These are phyloP conservation scores for Myrica gale DNA, from an alignment of 306 rosid species.

Conservation along the genomic window DNA sequence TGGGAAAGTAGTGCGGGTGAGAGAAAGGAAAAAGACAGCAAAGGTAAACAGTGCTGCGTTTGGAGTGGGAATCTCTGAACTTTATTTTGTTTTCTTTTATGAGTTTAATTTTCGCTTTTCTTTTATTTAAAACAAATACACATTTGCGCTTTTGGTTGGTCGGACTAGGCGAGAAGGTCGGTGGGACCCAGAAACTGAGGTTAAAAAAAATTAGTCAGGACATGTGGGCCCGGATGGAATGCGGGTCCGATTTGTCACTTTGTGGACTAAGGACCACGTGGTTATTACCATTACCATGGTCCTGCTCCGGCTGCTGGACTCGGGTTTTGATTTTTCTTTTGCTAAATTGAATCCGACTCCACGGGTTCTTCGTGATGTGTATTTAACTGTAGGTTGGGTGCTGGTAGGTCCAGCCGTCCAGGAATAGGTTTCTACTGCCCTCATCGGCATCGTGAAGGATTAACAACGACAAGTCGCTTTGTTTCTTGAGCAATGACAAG, in stretches of 20 bases:
- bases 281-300: neutral
- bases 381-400: no score
- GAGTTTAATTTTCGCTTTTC: neutral
- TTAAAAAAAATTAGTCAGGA: no score
- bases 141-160: neutral
- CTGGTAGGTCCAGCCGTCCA: no score
- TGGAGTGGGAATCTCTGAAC: conserved; percentile 41
- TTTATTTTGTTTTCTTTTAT: neutral
- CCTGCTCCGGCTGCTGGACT: neutral
- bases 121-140: neutral
- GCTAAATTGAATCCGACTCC: conserved; percentile 9
- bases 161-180: neutral
- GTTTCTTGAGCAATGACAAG: no score
- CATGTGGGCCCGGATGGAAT: neutral
- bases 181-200: conserved; percentile 26
- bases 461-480: no score
- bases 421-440: no score
- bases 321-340: neutral
- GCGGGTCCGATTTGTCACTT: neutral
- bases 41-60: conserved; percentile 29
- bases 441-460: no score
- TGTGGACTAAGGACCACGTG: conserved; percentile 1
- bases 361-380: conserved; percentile 28
- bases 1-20: conserved; percentile 22
- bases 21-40: conserved; percentile 19